Evolutionary conservation across 2,329 filamentous ascomycete genomes (phyloP), one percentile per base, ranked within the genome.

Genomic region (Xylariaceae sp.): DNA sequence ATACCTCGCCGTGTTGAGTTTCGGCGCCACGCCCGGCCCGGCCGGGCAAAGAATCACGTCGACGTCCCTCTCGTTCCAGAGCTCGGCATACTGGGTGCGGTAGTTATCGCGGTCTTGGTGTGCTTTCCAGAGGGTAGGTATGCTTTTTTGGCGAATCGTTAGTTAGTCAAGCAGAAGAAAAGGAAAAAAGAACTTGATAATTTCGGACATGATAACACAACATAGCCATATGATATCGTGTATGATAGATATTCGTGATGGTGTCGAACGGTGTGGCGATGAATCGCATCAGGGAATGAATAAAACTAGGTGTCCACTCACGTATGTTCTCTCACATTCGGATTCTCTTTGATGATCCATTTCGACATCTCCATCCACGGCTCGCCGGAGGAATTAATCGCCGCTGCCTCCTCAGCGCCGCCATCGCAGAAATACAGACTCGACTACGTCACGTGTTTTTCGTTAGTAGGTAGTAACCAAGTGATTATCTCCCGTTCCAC

Each of bases 11-110:
- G 46, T 78, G 46, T 43, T 62, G 41, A 50, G 59, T 67, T 44
- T 72, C 60, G 68, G 73, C n/a, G 54, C 54, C 9, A 53, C 52
- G 29, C 53, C 45, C 2, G 76, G 74, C 0, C 71, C 73, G 0
- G 67, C 72, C 0, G 80, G 81, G 39, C 73, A 78, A 1, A 85
- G 62, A 23, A 85, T 72, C 0, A 79, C 74, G 55, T 85, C 81
- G 7, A 81, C 68, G 30, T 56, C 59, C 3, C 62, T 66, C 29
- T 57, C 51, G 19, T 62, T 60, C 63, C 66, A 70, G 7, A 59
- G 56, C 2, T 55, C 43, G 2, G 61, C 54, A 44, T 69, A 69
- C 6, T 54, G 40, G 2, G 50, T 41, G 3, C 65, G 60, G 40
- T 68, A 70, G 3, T 46, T 51, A 8, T 73, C 66, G 7, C 69